Percentiles rank a stretch among this genome's conserved stretches.
These are phyloP conservation scores for Fusarium subtropicale DNA, from an alignment of 2,329 filamentous ascomycete genomes.

Conservation along the genomic window DNA sequence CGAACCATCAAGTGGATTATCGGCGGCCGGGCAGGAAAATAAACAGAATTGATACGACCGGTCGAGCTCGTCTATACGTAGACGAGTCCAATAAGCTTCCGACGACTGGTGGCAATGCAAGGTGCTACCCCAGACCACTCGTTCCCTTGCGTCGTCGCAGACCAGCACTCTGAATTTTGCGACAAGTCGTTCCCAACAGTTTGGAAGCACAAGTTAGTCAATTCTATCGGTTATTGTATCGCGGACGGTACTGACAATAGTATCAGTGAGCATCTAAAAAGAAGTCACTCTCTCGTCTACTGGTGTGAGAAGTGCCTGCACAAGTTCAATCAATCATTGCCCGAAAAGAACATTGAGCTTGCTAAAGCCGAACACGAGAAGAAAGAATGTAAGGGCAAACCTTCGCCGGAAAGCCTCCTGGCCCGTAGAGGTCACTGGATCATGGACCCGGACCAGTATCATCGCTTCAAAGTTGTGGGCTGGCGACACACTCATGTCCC, in stretches of 20 bases:
- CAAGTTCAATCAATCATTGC: constrained; percentile 15
- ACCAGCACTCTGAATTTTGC: not conserved
- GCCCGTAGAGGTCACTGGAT: not conserved
- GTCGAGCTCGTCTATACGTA: not conserved
- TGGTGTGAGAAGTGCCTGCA: constrained; percentile 14
- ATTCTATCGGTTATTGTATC: fast-evolving
- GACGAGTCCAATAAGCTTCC: not conserved
- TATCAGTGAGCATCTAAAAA: constrained; percentile 11
- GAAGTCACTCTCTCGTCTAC: not conserved
- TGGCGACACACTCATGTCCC: constrained; percentile 15
- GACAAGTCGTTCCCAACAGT: constrained; percentile 2
- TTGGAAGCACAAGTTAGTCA: constrained; percentile 14
- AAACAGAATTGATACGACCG: too few species aligned
- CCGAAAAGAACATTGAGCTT: fast-evolving
- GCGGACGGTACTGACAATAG: not conserved
- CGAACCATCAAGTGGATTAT: not conserved
- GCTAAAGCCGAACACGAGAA: not conserved
- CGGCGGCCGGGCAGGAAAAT: not conserved
- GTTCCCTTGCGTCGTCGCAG: not conserved
- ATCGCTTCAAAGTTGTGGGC: not conserved
- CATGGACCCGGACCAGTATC: not conserved
- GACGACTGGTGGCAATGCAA: constrained; percentile 6
- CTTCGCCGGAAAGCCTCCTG: not conserved
- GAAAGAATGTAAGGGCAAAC: not conserved
- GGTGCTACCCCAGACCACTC: not conserved